A percentile compares a stretch with the other conserved stretches of the same genome.
phyloP scores from a whole-genome alignment of 2,329 filamentous ascomycete species.

The Alternaria burnsii region DNA sequence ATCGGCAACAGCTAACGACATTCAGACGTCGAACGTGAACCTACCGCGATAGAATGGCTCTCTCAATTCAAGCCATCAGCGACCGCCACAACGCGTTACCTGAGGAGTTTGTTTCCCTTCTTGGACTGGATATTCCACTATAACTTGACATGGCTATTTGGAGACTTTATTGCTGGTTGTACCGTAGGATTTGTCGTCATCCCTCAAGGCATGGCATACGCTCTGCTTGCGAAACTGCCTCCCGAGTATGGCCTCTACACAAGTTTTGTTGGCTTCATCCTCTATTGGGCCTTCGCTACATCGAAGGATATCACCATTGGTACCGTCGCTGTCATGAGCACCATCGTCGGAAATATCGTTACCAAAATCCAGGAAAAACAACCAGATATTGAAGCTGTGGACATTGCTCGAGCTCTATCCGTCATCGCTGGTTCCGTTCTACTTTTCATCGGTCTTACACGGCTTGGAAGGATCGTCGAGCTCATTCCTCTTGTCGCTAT shows the following conservation, averaged over 20 bases:
- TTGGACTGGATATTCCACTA: constrained; percentile 88
- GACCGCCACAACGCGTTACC: constrained; percentile 66
- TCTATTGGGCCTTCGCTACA: constrained; percentile 98
- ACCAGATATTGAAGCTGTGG: constrained; percentile 43
- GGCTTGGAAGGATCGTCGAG: constrained; percentile 90
- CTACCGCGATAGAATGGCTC: constrained; percentile 77
- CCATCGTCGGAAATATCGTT: constrained; percentile 84
- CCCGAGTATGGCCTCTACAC: constrained; percentile 90
- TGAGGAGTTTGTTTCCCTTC: constrained; percentile 83
- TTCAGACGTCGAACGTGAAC: constrained; percentile 82
- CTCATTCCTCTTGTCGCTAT: constrained; percentile 91
- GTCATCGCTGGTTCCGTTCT: constrained; percentile 83
- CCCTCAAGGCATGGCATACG: constrained; percentile 98
- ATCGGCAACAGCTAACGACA: constrained; percentile 56
- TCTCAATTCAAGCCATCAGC: constrained; percentile 67
- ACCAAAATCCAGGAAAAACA: constrained; percentile 65
- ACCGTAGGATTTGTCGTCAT: constrained; percentile 83
- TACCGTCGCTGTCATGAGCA: constrained; percentile 96
- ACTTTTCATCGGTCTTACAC: constrained; percentile 77
- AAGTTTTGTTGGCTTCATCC: constrained; percentile 91
- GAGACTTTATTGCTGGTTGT: constrained; percentile 86
- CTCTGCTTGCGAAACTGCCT: constrained; percentile 79
- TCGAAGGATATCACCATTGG: constrained; percentile 99
- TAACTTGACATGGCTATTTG: constrained; percentile 86
- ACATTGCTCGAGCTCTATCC: constrained; percentile 81